phyloP scores from a whole-genome alignment of 306 rosid genomes.

The Quercus cerris region DNA sequence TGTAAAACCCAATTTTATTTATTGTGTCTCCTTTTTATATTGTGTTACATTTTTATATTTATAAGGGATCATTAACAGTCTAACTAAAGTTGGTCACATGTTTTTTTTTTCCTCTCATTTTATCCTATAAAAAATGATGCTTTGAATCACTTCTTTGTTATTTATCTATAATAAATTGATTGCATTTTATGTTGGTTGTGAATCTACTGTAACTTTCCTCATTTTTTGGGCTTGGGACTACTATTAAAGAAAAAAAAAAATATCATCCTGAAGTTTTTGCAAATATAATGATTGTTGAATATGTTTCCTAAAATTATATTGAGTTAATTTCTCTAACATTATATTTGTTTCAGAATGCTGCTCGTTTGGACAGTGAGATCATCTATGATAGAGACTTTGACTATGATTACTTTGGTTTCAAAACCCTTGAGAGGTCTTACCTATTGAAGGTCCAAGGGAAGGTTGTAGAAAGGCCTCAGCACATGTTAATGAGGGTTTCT shows the following conservation, averaged over 20 bases:
- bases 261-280: background rate
- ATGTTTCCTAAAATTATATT: background rate
- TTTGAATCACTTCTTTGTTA: too few relatives aligned
- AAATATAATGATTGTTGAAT: background rate
- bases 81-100: too few relatives aligned
- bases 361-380: slow-evolving; percentile 90
- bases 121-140: too few relatives aligned
- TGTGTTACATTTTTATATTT: too few relatives aligned
- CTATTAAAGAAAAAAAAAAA: background rate
- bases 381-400: slow-evolving; percentile 96
- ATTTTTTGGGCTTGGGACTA: too few relatives aligned
- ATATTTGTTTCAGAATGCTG: slow-evolving; percentile 61
- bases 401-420: slow-evolving; percentile 94
- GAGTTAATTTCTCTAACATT: background rate
- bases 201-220: too few relatives aligned
- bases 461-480: slow-evolving; percentile 95
- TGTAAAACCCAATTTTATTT: too few relatives aligned
- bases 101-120: too few relatives aligned
- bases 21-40: too few relatives aligned
- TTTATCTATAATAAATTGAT: too few relatives aligned
- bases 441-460: slow-evolving; percentile 78
- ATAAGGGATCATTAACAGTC: too few relatives aligned
- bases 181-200: too few relatives aligned
- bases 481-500: slow-evolving; percentile 97
- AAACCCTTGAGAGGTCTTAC: slow-evolving; percentile 95